Conservation (phyloP, 2,329 filamentous ascomycete species). For the Grosmannia serpens region DNA sequence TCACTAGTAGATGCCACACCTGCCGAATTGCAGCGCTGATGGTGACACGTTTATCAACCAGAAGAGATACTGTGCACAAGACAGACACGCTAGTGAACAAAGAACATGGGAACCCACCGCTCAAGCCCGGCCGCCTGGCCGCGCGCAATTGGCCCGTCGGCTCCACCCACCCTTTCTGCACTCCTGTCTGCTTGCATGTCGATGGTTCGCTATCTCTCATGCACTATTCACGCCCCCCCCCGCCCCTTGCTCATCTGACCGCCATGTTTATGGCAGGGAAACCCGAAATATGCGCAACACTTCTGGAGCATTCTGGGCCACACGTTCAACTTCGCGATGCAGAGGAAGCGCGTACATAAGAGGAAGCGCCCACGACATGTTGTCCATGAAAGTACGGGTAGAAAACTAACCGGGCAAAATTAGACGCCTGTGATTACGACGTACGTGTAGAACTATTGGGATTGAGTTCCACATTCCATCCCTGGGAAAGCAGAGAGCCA, state of each 20-base stretch:
- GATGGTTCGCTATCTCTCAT: not conserved
- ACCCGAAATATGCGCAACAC: not conserved
- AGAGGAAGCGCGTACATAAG: not conserved
- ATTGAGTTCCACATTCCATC: not conserved
- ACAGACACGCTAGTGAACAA: not conserved
- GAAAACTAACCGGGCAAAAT: not conserved
- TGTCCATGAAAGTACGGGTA: not conserved
- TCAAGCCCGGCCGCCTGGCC: not conserved
- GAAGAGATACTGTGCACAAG: not conserved
- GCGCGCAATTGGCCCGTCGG: slow-evolving; percentile 5
- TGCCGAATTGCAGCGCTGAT: not conserved
- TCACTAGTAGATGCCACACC: not conserved
- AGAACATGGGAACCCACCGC: not conserved
- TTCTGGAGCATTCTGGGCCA: not conserved
- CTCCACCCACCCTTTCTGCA: slow-evolving; percentile 7
- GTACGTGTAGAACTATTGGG: not conserved
- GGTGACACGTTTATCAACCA: not conserved
- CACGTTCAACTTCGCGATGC: not conserved
- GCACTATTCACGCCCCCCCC: not conserved
- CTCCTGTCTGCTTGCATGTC: slow-evolving; percentile 10
- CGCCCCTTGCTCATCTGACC: not conserved
- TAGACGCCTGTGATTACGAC: not conserved
- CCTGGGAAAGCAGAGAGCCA: not conserved
- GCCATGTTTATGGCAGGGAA: not conserved
- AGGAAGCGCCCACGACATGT: not conserved